Base-by-base conservation (phyloP, 1,284 basidiomycete genomes). In the Volvariella surrecta region DNA sequence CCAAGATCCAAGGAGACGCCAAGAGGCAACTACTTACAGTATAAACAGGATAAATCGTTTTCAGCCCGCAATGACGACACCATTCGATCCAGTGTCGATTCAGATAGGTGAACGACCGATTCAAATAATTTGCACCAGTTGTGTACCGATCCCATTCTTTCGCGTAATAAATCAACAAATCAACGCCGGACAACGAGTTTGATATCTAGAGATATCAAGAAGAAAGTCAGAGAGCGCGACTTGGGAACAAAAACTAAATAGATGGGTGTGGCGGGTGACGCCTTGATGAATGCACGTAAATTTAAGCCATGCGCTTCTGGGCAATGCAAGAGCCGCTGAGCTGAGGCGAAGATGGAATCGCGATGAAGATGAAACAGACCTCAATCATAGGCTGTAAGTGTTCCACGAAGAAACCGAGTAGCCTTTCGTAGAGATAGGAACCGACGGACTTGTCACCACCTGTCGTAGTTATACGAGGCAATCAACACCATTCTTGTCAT, bases 11-110 rank as follows among this genome's bases (percentile, higher is more conserved):
- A n/a, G 24, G 39, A 21, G 39, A 31, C 39, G n/a, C n/a, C n/a
- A n/a, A n/a, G n/a, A n/a, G n/a, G n/a, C n/a, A n/a, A n/a, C n/a
- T n/a, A n/a, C 88, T 57, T 58, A 95, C 92, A 21, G 94, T 99
- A 66, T 98, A 99, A 19, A 99, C 90, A 3, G 82, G 83, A 64
- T 96, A 97, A 34, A 98, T 86, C 42, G 88, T 86, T 66, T 94
- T 98, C 57, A 92, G 79, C 3, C 96, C 96, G 61, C 99, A 95
- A 56, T 99, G 95, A 59, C 95, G 86, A 62, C 99, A 93, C 38
- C 95, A 81, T 68, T 96, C 97, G 40, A 99, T 93, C 96, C 96
- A 99, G 66, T 98, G 92, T 47, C 95, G 89, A 62, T 99, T 98
- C 48, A 98, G 79, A 65, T 98, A 98, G 16, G 90, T 88, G 70